Evolutionary conservation across 2,329 filamentous ascomycete species (phyloP), one percentile per base, ranked within the genome.

Genomic region (Paracoccidioides brasiliensis): DNA sequence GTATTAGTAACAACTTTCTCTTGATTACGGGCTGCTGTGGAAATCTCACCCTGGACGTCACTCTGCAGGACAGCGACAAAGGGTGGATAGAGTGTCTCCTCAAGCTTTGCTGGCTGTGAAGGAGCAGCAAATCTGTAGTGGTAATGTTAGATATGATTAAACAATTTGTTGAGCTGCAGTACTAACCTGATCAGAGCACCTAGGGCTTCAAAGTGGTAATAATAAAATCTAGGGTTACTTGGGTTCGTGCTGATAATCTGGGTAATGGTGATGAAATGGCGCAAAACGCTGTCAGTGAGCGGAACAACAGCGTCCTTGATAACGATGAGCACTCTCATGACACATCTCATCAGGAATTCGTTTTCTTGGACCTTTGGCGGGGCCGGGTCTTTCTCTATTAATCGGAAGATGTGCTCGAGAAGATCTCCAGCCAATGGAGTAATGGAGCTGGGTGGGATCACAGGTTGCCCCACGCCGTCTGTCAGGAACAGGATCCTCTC

Each of bases 291-390:
- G 62, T 95, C 88, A 5, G 85, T 78, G 51, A 93, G 83, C 1
- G 83, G 79, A 2, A 84, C 72, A 12, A 91, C 82, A 33, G 83
- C 86, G 50, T 95, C 90, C 67, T 86, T 88, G 70, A 97, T 86
- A 60, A 97, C 90, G 61, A 98, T 90, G 58, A 98, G 77, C 10
- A 98, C 91, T 64, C 93, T 83, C 93, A 98, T 98, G 56, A 96
- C 89, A 65, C 93, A 98, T 64, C 90, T 88, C 90, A 98, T 97
- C 66, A 98, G 71, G 70, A 97, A 98, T 68, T 98, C 93, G 67
- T 98, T 98, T 72, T 98, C 93, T 67, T 98, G 93, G 59, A 98
- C 83, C 77, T 97, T 98, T 61, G 91, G 83, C 0, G 94, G 86
- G 9, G 86, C 85, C 3, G 79, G 78, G 63, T 95, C 86, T 67